A percentile compares a stretch with the other conserved stretches of the same genome.
These are phyloP conservation scores for Sapria himalayana DNA, from an alignment of 345 rosid genomes.

Conservation along the genomic window DNA sequence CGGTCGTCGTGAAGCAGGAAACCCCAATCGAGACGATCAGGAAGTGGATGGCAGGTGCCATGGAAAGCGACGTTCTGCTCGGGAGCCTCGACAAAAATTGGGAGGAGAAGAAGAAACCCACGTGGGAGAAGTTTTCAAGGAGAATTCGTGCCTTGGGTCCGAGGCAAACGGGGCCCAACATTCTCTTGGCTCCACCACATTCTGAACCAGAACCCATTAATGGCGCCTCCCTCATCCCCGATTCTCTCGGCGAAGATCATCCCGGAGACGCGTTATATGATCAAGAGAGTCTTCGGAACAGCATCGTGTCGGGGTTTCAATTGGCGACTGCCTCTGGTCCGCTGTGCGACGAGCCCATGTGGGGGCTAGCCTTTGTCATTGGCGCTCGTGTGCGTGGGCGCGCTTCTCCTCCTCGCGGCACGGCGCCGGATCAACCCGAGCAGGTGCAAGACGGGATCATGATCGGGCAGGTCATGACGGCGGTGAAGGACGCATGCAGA, in stretches of 20 bases:
- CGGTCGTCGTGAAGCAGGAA: constrained; percentile 16
- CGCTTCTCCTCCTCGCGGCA: constrained; percentile 14
- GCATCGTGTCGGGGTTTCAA: constrained; percentile 68
- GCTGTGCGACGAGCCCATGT: constrained; percentile 72
- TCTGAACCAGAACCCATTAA: constrained; percentile 15
- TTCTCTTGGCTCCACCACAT: constrained; percentile 71
- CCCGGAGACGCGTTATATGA: constrained; percentile 18
- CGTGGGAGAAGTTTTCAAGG: constrained; percentile 47
- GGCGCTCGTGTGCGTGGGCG: constrained; percentile 31
- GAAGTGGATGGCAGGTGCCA: constrained; percentile 32
- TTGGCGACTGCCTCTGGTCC: constrained; percentile 77
- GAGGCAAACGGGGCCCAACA: constrained; percentile 73
- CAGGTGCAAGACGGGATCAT: constrained; percentile 53
- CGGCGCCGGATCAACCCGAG: constrained; percentile 27
- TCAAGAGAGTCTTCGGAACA: constrained; percentile 48
- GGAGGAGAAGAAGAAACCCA: constrained; percentile 32
- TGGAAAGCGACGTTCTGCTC: constrained; percentile 26
- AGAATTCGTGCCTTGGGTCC: constrained; percentile 95
- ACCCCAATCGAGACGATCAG: constrained; percentile 35
- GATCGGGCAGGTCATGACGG: constrained; percentile 70
- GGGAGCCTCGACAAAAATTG: constrained; percentile 35
- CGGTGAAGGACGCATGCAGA: constrained; percentile 71
- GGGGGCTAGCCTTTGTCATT: constrained; percentile 70
- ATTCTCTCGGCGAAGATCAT: constrained; percentile 24
- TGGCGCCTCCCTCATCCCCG: constrained; percentile 30